These are phyloP conservation scores for Artomyces pyxidatus DNA, from an alignment of 768 basidiomycete species.

Conservation along the genomic window DNA sequence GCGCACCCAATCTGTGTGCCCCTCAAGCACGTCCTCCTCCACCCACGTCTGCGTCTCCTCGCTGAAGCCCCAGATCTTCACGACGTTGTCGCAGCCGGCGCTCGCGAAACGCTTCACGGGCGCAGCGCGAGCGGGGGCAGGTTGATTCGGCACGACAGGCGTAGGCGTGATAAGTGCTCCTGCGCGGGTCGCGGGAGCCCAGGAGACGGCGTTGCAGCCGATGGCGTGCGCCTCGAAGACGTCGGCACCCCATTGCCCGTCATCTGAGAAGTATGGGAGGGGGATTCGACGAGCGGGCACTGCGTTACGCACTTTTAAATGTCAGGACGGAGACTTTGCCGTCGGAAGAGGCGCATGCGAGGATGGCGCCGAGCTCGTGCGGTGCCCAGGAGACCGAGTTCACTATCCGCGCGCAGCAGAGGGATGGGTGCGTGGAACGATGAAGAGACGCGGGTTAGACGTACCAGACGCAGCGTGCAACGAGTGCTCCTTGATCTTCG, in stretches of 20 bases:
- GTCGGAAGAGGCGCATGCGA: slow-evolving; percentile 95
- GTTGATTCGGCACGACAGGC: slow-evolving; percentile 40
- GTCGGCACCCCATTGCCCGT: slow-evolving; percentile 92
- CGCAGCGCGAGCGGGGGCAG: slow-evolving; percentile 24
- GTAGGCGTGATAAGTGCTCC: slow-evolving; percentile 76
- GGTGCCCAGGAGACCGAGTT: slow-evolving; percentile 99
- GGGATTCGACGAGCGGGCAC: background rate
- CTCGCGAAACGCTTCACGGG: slow-evolving; percentile 88
- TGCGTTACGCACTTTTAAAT: slow-evolving; percentile 76
- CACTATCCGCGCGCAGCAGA: slow-evolving; percentile 37
- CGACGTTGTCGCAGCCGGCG: slow-evolving; percentile 93
- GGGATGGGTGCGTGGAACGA: background rate
- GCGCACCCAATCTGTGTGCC: slow-evolving; percentile 95
- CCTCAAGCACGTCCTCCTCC: slow-evolving; percentile 85
- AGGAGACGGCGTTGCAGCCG: slow-evolving; percentile 94
- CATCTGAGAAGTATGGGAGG: slow-evolving; percentile 44
- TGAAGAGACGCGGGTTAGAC: slow-evolving; percentile 14
- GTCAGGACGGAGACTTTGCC: slow-evolving; percentile 94
- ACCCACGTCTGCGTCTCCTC: slow-evolving; percentile 85
- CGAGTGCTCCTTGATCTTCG: slow-evolving; percentile 92
- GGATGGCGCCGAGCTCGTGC: slow-evolving; percentile 91
- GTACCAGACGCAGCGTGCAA: slow-evolving; percentile 89
- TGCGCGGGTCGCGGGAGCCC: slow-evolving; percentile 88
- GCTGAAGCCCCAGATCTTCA: slow-evolving; percentile 88
- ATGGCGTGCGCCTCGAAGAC: slow-evolving; percentile 95